A percentile compares a stretch with the other conserved stretches of the same genome.
These are phyloP conservation scores for Cicer chorassanicum DNA, from an alignment of 306 rosid species.

Conservation along the genomic window DNA sequence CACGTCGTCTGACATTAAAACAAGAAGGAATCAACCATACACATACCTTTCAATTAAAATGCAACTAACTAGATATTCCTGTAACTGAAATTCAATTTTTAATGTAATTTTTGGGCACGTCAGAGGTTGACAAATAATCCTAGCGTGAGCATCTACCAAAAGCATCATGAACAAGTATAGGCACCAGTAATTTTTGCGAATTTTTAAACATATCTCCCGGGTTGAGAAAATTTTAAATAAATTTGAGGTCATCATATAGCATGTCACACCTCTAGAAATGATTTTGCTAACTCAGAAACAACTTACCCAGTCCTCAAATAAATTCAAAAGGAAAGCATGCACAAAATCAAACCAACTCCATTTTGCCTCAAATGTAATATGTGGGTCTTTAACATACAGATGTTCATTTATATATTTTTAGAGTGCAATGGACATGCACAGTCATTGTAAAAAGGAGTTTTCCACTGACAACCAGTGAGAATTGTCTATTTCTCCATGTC, in stretches of 20 bases:
- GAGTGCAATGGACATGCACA: too few species aligned
- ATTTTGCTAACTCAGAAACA: not conserved
- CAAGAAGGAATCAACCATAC: not conserved
- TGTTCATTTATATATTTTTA: not conserved
- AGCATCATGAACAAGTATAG: not conserved
- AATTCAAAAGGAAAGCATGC: not conserved
- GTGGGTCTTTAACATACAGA: not conserved
- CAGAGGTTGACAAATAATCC: not conserved
- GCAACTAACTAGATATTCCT: not conserved
- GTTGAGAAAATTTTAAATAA: not conserved
- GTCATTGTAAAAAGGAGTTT: too few species aligned
- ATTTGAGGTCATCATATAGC: not conserved
- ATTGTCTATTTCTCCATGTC: too few species aligned
- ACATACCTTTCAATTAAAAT: not conserved
- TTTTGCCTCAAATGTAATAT: not conserved
- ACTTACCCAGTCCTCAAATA: not conserved
- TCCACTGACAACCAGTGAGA: too few species aligned
- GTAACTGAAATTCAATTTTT: not conserved
- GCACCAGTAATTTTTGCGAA: not conserved
- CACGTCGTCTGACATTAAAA: not conserved
- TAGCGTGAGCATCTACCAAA: not conserved
- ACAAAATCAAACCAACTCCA: not conserved
- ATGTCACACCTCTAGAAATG: not conserved
- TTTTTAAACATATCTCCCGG: not conserved
- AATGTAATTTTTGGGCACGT: not conserved